A percentile compares a stretch with the other conserved stretches of the same genome.
Evolutionary conservation across 768 basidiomycete species (phyloP).

Genomic region (Kwoniella mangroviensis): DNA sequence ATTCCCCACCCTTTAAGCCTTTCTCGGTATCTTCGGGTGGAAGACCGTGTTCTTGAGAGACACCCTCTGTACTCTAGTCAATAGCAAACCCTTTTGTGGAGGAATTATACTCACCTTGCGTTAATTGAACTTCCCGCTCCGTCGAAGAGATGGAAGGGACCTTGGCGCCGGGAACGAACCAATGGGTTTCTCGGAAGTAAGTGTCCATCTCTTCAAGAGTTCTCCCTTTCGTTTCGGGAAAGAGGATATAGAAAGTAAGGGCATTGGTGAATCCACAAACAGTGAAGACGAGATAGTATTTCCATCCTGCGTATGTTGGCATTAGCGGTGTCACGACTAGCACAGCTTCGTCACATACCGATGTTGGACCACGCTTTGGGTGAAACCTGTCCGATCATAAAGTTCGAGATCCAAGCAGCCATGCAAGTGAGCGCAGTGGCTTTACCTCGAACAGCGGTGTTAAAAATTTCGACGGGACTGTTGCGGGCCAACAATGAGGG

Average conservation of each 20-base stretch:
- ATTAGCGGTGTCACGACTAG: constrained; percentile 9
- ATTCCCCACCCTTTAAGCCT: constrained; percentile 2
- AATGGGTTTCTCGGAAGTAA: constrained; percentile 34
- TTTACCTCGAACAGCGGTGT: constrained; percentile 80
- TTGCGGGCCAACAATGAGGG: constrained; percentile 19
- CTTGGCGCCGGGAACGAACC: constrained; percentile 42
- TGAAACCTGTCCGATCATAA: constrained; percentile 53
- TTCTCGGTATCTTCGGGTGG: constrained; percentile 8
- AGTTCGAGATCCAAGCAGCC: constrained; percentile 50
- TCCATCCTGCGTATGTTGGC: constrained; percentile 39
- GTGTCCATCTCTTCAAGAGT: constrained; percentile 51
- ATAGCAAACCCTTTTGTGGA: not conserved
- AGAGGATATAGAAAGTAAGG: constrained; percentile 50
- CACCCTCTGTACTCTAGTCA: not conserved
- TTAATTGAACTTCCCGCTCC: constrained; percentile 34
- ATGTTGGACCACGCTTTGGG: constrained; percentile 45
- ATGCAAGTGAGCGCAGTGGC: constrained; percentile 70
- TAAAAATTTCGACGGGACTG: constrained; percentile 73
- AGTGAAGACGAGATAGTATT: constrained; percentile 54
- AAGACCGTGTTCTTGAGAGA: not conserved
- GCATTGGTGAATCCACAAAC: constrained; percentile 51
- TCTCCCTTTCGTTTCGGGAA: constrained; percentile 49
- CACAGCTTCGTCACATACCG: constrained; percentile 21
- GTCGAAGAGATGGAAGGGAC: constrained; percentile 10
- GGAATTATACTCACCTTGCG: constrained; percentile 13